Evolutionary conservation across 2,329 filamentous ascomycete species (phyloP).

Genomic region (Colletotrichum salicis): DNA sequence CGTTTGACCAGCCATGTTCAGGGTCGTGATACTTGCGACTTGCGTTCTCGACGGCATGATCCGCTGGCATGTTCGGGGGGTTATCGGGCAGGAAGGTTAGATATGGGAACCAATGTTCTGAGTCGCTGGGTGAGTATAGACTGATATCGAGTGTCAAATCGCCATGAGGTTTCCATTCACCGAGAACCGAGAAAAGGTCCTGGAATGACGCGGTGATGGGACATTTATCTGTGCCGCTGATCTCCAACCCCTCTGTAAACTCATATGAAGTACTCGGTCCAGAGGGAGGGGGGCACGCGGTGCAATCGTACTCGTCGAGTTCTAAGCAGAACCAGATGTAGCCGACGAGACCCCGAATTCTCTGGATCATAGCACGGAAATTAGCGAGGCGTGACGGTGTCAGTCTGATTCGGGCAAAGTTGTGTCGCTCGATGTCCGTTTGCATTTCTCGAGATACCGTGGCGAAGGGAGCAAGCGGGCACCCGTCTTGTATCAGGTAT

Average conservation of each 20-base stretch:
- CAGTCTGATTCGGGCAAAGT: conserved; percentile 44
- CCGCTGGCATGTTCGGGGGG: conserved; percentile 3
- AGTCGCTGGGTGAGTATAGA: conserved; percentile 45
- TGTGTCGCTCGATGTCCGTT: conserved; percentile 41
- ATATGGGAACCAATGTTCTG: conserved; percentile 45
- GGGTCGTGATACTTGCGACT: conserved; percentile 26
- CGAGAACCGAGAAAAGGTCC: conserved; percentile 42
- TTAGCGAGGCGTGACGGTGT: conserved; percentile 42
- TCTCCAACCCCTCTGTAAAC: conserved; percentile 10
- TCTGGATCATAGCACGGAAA: conserved; percentile 42
- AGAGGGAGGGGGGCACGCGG: conserved; percentile 32
- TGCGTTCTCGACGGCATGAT: not conserved
- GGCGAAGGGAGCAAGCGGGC: conserved; percentile 39
- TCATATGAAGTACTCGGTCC: not conserved
- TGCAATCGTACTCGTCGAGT: conserved; percentile 44
- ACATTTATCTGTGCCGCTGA: conserved; percentile 33
- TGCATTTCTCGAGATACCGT: conserved; percentile 48
- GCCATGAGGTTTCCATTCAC: conserved; percentile 41
- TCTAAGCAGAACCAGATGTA: conserved; percentile 46
- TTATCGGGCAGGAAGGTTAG: conserved; percentile 42
- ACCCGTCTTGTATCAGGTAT: conserved; percentile 38
- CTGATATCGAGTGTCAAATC: conserved; percentile 45
- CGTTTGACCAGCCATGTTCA: conserved; percentile 39
- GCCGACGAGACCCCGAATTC: conserved; percentile 41
- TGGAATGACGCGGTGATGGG: conserved; percentile 37